A percentile compares a stretch with the other conserved stretches of the same genome.
phyloP scores from a whole-genome alignment of 768 basidiomycete species.

The Lactarius evosmus region DNA sequence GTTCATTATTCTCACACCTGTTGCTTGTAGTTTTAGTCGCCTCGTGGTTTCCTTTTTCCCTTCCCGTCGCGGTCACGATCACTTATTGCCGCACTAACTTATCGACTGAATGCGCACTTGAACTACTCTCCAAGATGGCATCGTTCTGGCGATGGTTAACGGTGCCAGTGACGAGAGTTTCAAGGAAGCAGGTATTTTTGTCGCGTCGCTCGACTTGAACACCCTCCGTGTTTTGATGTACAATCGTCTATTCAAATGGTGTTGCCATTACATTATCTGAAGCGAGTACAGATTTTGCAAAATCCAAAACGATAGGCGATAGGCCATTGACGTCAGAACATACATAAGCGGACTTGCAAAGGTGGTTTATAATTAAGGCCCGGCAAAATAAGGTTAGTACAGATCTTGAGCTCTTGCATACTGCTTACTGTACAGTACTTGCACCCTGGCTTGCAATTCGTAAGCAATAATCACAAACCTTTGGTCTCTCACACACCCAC shows the following conservation, averaged over 20 bases:
- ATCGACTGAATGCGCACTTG: neutral
- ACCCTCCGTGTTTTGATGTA: neutral
- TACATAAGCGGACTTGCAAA: neutral
- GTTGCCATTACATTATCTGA: neutral
- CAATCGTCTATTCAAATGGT: neutral
- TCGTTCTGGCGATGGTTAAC: neutral
- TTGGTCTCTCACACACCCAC: neutral
- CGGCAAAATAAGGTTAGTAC: no score
- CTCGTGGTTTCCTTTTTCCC: neutral
- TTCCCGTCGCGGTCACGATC: neutral
- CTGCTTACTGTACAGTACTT: no score
- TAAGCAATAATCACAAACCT: no score
- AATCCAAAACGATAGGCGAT: no score
- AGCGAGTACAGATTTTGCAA: neutral
- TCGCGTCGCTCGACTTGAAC: neutral
- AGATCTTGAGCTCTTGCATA: no score
- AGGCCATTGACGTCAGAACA: no score
- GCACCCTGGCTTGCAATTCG: no score
- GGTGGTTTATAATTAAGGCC: no score
- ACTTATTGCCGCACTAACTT: neutral
- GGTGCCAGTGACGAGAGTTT: neutral
- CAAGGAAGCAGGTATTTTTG: neutral
- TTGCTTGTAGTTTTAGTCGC: slow-evolving; percentile 17
- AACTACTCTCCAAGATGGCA: neutral
- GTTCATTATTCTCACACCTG: neutral